Conservation (phyloP, 139 green algal species). For the Closterium sp. region DNA sequence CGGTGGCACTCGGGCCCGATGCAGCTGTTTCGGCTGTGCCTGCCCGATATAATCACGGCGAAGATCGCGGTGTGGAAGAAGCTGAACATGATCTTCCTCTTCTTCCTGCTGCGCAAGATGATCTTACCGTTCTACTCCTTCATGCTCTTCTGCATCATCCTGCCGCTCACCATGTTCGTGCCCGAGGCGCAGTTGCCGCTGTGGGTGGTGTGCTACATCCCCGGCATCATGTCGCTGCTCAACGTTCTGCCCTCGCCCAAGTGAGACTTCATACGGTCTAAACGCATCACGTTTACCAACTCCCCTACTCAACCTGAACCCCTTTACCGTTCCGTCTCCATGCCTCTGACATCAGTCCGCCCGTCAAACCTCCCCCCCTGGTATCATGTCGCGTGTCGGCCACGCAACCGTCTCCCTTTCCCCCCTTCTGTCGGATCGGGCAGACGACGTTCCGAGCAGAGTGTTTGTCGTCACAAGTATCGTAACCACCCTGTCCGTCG, state of each 20-base stretch:
- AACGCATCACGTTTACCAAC: no score
- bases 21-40: constrained; percentile 44
- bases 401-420: no score
- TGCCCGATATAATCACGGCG: constrained; percentile 28
- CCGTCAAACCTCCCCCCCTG: no score
- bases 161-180: constrained; percentile 49
- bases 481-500: background rate
- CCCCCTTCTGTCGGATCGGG: no score
- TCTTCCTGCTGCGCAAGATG: constrained; percentile 79
- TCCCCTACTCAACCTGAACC: no score
- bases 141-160: constrained; percentile 80
- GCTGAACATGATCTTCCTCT: constrained; percentile 72
- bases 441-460: no score
- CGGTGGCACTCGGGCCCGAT: constrained; percentile 75
- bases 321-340: no score
- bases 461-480: no score
- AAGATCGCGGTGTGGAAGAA: constrained; percentile 52
- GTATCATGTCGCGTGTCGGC: no score
- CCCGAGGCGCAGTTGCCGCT: constrained; percentile 47
- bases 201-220: constrained; percentile 43
- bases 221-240: constrained; percentile 29
- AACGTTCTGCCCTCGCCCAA: constrained; percentile 28
- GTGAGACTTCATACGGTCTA: background rate
- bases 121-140: constrained; percentile 77
- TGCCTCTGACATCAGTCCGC: no score